Conservation (phyloP, 371 early-diverging fungal genomes). For the Coemansia sp. region DNA sequence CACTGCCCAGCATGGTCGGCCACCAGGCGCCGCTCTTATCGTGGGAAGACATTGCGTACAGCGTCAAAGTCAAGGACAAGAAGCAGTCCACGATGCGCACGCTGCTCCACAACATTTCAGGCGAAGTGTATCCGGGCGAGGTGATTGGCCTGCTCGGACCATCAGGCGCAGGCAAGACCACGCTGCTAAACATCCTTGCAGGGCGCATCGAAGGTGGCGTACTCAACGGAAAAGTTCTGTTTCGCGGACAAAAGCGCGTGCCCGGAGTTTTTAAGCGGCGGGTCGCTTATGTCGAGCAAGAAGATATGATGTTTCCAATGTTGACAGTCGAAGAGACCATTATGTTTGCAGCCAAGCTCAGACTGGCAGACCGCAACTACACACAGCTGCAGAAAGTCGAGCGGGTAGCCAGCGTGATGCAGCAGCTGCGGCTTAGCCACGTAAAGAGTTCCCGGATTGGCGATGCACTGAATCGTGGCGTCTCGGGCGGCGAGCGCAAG, state of each 20-base stretch:
- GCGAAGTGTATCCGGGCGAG: conserved; percentile 56
- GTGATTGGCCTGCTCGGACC: conserved; percentile 73
- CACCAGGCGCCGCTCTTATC: conserved; percentile 31
- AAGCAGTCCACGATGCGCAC: conserved; percentile 39
- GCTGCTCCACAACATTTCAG: conserved; percentile 54
- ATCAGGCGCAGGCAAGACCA: conserved; percentile 76
- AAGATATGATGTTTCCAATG: conserved; percentile 51
- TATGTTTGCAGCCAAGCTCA: conserved; percentile 68
- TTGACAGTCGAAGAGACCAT: conserved; percentile 61
- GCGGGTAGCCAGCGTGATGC: conserved; percentile 57
- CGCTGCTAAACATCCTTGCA: conserved; percentile 61
- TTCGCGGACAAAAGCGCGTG: conserved; percentile 63
- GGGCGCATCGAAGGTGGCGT: conserved; percentile 60
- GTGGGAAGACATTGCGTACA: conserved; percentile 39
- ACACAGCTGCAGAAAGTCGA: conserved; percentile 53
- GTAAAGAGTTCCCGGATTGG: conserved; percentile 68
- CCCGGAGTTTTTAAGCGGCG: conserved; percentile 63
- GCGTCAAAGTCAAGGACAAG: conserved; percentile 46
- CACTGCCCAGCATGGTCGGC: neutral
- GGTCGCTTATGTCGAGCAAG: conserved; percentile 58
- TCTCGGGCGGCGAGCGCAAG: conserved; percentile 85
- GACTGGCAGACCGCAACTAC: conserved; percentile 61
- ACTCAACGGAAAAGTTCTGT: conserved; percentile 59
- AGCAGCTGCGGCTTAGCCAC: conserved; percentile 62
- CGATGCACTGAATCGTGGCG: conserved; percentile 64